Evolutionary conservation across 2,329 filamentous ascomycete genomes (phyloP), one percentile per base, ranked within the genome.

Genomic region (Madurella mycetomatis): DNA sequence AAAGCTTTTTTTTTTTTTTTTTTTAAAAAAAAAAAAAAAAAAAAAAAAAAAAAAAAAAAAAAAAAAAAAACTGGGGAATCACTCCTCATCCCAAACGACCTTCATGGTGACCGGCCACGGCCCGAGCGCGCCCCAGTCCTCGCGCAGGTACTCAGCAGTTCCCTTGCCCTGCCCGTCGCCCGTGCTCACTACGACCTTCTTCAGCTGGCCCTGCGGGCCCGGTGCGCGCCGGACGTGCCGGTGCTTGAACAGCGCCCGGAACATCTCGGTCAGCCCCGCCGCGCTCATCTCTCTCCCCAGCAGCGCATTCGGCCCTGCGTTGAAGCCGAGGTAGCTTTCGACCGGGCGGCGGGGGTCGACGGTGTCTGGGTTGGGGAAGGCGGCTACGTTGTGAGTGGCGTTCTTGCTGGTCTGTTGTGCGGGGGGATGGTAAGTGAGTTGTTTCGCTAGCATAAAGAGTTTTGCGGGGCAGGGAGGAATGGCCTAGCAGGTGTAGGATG

Each of bases 191-290:
- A 74, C 70, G 1, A 89, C 75, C 72, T 82, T 86, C 75, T 88
- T 88, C 59, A 90, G 67, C 64, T 83, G 72, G 0, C 87, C 87
- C 69, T 87, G 83, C 0, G 79, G 71, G 0, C 87, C 87, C 0
- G 80, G 73, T 0, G 81, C 83, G 31, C 83, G 76, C 5, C 83
- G 73, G 11, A 91, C 67, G 51, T 83, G 83, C 60, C 80, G 76
- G 61, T 83, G 73, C 55, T 76, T 72, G 63, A 86, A 87, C 1
- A 89, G 70, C 1, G 80, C 79, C 46, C 86, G 81, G 68, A 90
- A 80, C 75, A 90, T 85, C 59, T 85, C 81, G 0, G 82, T 81
- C 54, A 91, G 71, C 0, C 83, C 85, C 1, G 83, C 74, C 57
- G 83, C 76, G 65, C 77, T 82, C 12, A 81, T 77, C 15, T 84